Evolutionary conservation across 768 basidiomycete species (phyloP).

Genomic region (Tricholoma saponaceum): DNA sequence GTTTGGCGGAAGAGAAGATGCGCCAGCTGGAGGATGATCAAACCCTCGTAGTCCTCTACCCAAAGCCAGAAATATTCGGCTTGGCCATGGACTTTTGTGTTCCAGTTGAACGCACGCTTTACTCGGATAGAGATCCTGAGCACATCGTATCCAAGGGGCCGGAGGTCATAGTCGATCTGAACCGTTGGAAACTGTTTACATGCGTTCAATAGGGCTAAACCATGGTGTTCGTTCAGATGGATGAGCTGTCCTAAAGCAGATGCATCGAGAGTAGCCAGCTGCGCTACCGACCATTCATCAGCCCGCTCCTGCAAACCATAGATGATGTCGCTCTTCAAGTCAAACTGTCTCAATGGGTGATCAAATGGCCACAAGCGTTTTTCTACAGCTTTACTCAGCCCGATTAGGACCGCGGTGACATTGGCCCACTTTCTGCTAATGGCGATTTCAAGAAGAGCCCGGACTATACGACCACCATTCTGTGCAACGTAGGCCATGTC

Average conservation of each 20-base stretch:
- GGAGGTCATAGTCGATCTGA: conserved; percentile 60
- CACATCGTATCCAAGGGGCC: conserved; percentile 81
- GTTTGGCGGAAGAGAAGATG: conserved; percentile 69
- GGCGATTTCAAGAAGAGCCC: conserved; percentile 93
- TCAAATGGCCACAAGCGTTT: conserved; percentile 94
- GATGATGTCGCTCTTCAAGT: conserved; percentile 72
- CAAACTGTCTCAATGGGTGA: conserved; percentile 82
- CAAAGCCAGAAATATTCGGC: conserved; percentile 93
- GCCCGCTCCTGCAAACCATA: conserved; percentile 77
- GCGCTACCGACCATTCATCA: conserved; percentile 71
- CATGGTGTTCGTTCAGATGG: conserved; percentile 84
- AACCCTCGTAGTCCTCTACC: conserved; percentile 84
- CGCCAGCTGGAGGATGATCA: conserved; percentile 77
- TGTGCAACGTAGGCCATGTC: conserved; percentile 93
- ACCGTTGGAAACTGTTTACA: conserved; percentile 84
- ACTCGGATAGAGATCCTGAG: conserved; percentile 71
- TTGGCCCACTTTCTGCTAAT: conserved; percentile 91
- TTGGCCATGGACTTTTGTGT: conserved; percentile 62
- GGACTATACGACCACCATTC: conserved; percentile 90
- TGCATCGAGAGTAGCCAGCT: conserved; percentile 66
- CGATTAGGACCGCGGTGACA: conserved; percentile 74
- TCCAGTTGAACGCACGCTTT: conserved; percentile 77
- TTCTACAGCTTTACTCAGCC: conserved; percentile 91
- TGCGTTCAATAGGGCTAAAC: conserved; percentile 69
- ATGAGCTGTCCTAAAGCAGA: conserved; percentile 73